phyloP scores from a whole-genome alignment of 306 rosid species.

The Herpetospermum pedunculosum region DNA sequence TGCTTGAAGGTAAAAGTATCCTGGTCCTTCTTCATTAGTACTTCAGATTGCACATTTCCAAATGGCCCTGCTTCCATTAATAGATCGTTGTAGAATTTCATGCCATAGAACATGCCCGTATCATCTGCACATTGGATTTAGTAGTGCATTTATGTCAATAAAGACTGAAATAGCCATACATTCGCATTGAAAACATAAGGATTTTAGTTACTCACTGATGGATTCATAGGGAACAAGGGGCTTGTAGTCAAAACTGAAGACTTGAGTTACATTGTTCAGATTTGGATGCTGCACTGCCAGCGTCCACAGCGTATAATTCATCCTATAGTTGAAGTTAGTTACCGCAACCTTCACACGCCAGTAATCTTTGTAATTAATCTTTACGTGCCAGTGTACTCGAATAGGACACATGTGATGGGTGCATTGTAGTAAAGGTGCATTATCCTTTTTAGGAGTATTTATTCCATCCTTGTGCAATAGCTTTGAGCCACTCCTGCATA shows the following conservation, averaged over 20 bases:
- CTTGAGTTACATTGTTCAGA: constrained; percentile 84
- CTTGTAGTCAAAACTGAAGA: constrained; percentile 76
- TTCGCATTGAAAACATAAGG: background rate
- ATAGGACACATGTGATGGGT: constrained; percentile 80
- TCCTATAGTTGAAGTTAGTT: constrained; percentile 61
- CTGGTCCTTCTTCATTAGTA: constrained; percentile 63
- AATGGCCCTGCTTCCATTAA: constrained; percentile 80
- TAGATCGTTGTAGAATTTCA: constrained; percentile 75
- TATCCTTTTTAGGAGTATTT: constrained; percentile 41
- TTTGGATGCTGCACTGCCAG: constrained; percentile 85
- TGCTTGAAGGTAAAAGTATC: constrained; percentile 66
- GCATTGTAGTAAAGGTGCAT: constrained; percentile 69
- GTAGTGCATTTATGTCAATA: background rate
- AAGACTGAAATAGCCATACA: background rate
- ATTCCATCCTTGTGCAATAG: constrained; percentile 32
- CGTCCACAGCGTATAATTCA: constrained; percentile 72
- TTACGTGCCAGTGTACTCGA: constrained; percentile 83
- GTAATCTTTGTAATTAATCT: constrained; percentile 65
- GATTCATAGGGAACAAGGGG: constrained; percentile 74
- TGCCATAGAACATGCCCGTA: constrained; percentile 90
- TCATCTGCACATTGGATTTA: constrained; percentile 52
- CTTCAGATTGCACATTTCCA: constrained; percentile 84
- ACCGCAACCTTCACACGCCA: constrained; percentile 82
- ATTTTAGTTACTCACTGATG: constrained; percentile 50
- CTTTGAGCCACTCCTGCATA: constrained; percentile 48